Evolutionary conservation across 2,329 filamentous ascomycete genomes (phyloP).

Genomic region (Penicillium sp.): DNA sequence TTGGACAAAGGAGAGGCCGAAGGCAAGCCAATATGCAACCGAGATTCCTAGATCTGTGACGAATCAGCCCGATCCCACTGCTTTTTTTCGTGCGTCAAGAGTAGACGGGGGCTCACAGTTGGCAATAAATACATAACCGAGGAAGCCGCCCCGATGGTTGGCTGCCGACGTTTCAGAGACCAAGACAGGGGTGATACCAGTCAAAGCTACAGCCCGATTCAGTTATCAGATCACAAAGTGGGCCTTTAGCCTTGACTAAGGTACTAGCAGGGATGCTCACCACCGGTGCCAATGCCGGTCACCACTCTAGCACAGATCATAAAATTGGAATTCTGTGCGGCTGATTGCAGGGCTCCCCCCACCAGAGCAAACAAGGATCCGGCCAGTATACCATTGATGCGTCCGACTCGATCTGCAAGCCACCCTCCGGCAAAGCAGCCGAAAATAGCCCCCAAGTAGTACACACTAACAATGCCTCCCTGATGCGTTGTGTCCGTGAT

Average conservation of each 20-base stretch:
- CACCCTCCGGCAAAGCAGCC: constrained; percentile 52
- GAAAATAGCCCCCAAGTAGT: constrained; percentile 54
- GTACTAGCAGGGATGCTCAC: constrained; percentile 19
- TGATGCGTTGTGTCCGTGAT: constrained; percentile 51
- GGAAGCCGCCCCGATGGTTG: constrained; percentile 46
- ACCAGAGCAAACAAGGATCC: constrained; percentile 50
- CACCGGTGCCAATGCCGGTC: constrained; percentile 54
- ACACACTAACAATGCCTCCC: constrained; percentile 53
- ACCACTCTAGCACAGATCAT: constrained; percentile 52
- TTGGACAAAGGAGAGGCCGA: constrained; percentile 35
- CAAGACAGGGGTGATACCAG: constrained; percentile 51
- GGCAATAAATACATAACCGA: constrained; percentile 53
- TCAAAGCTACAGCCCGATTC: constrained; percentile 36
- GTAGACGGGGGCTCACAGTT: constrained; percentile 39
- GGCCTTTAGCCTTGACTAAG: not conserved
- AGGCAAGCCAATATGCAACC: constrained; percentile 37
- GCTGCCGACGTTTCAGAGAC: constrained; percentile 51
- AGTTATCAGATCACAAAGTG: not conserved
- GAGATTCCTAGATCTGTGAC: constrained; percentile 48
- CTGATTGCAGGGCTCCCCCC: constrained; percentile 51
- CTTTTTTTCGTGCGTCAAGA: not conserved
- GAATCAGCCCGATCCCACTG: not conserved
- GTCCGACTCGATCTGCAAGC: constrained; percentile 53
- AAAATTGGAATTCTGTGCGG: constrained; percentile 46
- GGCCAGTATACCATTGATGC: constrained; percentile 51